Evolutionary conservation across 805 yeast species (phyloP), one percentile per base, ranked within the genome.

Genomic region (Ogataea saltuana): DNA sequence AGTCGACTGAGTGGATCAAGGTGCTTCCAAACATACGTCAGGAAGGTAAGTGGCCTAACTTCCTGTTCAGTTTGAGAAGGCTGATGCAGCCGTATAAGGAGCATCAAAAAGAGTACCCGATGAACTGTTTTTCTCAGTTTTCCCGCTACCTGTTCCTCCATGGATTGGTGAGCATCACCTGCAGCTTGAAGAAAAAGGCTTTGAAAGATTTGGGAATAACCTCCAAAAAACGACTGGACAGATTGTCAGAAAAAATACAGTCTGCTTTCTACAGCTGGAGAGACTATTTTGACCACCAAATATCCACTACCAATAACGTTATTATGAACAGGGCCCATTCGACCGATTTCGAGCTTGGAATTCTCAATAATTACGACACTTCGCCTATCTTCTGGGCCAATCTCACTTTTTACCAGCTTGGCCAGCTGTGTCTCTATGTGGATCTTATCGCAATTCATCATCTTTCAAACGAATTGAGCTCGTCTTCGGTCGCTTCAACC

Each of bases 111-210:
- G 70, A 67, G 39, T 68, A 67, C 35, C 55, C 54, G 10, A 31
- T 63, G 37, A 59, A 61, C 36, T 68, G 72, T 30, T 68, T 61
- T 40, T 60, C 70, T 0, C 69, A 61, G 41, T 69, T 61, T 45
- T 61, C 71, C 4, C 51, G 74, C 29, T 56, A 54, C n/a, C 60
- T 69, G 18, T 50, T 69, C 21, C 53, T 69, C 6, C 70, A 68
- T 47, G 74, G 74, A 1, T 45, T 48, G n/a, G 29, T 48, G 19
- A 45, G 52, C 27, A 42, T 48, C n/a, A 41, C 49, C 6, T 41
- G 44, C 48, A 36, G 38, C 25, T 25, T 48, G 30, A 42, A 45
- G 29, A 41, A 44, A 36, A 45, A 40, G 25, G 63, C 54, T 7
- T 37, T 60, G 12, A 56, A 60, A 8, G 71, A 67, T 40, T 49